Evolutionary conservation across 306 rosid genomes (phyloP).

Genomic region (Sphenostylis stenocarpa): DNA sequence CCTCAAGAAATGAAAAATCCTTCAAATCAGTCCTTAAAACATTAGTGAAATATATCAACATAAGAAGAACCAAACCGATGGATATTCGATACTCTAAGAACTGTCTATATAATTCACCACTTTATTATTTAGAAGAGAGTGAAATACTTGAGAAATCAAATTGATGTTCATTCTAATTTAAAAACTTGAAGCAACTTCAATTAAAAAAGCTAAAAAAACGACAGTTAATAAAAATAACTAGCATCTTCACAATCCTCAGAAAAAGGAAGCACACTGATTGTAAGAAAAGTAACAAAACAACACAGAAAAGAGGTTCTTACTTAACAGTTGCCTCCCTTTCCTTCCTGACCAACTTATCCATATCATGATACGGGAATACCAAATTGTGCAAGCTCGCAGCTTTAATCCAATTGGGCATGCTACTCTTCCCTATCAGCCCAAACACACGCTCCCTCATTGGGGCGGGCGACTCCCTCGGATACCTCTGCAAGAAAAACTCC

Average conservation of each 20-base stretch:
- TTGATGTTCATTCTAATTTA: not conserved
- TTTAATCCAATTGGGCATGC: conserved; percentile 73
- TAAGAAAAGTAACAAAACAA: not conserved
- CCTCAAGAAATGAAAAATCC: not conserved
- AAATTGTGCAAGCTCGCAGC: conserved; percentile 84
- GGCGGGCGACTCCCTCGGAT: conserved; percentile 88
- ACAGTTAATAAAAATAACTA: not conserved
- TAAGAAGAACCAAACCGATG: not conserved
- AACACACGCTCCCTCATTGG: conserved; percentile 90
- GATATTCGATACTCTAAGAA: not conserved
- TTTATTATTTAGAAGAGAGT: not conserved
- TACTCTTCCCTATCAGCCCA: conserved; percentile 76
- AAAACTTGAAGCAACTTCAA: not conserved
- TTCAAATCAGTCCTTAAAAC: too few relatives aligned
- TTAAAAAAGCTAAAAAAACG: not conserved
- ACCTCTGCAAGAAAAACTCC: conserved; percentile 78
- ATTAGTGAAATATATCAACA: too few relatives aligned
- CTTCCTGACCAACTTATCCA: conserved; percentile 69
- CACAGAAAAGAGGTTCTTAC: conserved; percentile 44
- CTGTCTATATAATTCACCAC: not conserved
- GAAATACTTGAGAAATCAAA: not conserved
- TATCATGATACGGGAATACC: conserved; percentile 72
- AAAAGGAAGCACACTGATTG: not conserved
- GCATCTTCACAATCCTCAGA: not conserved
- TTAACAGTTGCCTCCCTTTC: conserved; percentile 78